A percentile compares a stretch with the other conserved stretches of the same genome.
Evolutionary conservation across 169 alveolate species (phyloP).

Genomic region (Plasmodium chabaudi): DNA sequence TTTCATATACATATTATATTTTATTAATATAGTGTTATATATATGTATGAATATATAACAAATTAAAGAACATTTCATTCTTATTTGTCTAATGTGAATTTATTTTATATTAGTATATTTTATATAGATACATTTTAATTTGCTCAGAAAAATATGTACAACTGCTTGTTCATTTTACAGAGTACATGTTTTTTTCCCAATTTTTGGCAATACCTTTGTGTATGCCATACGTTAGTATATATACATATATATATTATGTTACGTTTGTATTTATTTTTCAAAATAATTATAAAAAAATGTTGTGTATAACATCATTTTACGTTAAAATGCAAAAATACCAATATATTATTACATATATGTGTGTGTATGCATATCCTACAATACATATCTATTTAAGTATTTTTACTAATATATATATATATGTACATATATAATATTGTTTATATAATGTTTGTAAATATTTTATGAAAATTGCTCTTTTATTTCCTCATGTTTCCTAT

Average conservation of each 20-base stretch:
- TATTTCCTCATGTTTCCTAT: constrained; percentile 16
- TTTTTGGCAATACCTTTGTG: constrained; percentile 6
- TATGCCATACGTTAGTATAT: neutral
- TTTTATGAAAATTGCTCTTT: constrained; percentile 15
- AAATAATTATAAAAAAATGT: neutral
- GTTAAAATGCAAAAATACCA: constrained; percentile 6
- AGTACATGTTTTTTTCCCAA: constrained; percentile 4
- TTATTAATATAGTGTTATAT: too few relatives aligned
- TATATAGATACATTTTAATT: too few relatives aligned
- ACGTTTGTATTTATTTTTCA: constrained; percentile 48
- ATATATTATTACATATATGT: neutral
- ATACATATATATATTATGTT: constrained; percentile 1
- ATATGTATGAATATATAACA: too few relatives aligned
- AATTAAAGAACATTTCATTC: too few relatives aligned
- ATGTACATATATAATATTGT: constrained; percentile 10
- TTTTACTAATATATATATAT: neutral
- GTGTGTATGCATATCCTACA: constrained; percentile 1
- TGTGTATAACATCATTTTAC: constrained; percentile 8
- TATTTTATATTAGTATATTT: too few relatives aligned
- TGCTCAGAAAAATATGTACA: neutral
- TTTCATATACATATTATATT: too few relatives aligned
- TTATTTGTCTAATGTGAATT: too few relatives aligned
- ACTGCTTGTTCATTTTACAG: constrained; percentile 15
- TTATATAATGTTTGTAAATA: constrained; percentile 38
- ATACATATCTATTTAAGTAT: constrained; percentile 2